Base-by-base conservation (phyloP, 2,329 filamentous ascomycete species). In the Pseudocercospora fijiensis region DNA sequence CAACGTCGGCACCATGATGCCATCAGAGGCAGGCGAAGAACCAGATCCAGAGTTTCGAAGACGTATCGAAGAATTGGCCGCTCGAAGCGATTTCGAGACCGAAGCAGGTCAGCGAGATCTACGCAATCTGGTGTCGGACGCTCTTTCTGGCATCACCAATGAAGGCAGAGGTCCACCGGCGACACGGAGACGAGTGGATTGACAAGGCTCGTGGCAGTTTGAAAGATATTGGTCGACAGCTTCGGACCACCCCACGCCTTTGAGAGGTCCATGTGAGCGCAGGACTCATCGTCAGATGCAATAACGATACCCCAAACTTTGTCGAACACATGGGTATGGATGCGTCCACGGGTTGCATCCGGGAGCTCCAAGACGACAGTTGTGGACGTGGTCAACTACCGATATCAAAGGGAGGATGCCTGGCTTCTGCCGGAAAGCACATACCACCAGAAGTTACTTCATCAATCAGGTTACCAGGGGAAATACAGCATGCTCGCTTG, bases 11-110 rank as follows among this genome's bases (percentile, higher is more conserved):
- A 90, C 90, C 1, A 88, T 95, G 82, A 76, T 77, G 69, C 81
- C 76, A 0, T 81, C 86, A 51, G 86, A 86, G 11, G 85, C 85
- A 6, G 83, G 81, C 1, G 83, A 82, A 43, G 83, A 82, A 58
- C 85, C 89, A 8, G 92, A 98, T 74, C 87, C 91, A 1, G 92
- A 93, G 69, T 91, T 99, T 69, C 87, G 89, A 73, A 83, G 89
- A 69, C 85, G 91, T 59, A 98, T 99, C 73, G 92, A 98, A 73
- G 90, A 96, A 77, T 79, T 99, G 64, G 93, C 95, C 1, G 84
- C 88, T 37, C 84, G 92, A 45, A 88, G 90, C 24, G 92, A 98
- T 73, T 96, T 97, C 72, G 83, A 94, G 71, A 89, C 87, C 4
- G 88, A 91, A 60, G 86, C 89, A 64, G 91, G 90, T 3, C 95